A percentile compares a stretch with the other conserved stretches of the same genome.
phyloP scores from a whole-genome alignment of 305 asterid genomes.

The Caryopteris hybrid region DNA sequence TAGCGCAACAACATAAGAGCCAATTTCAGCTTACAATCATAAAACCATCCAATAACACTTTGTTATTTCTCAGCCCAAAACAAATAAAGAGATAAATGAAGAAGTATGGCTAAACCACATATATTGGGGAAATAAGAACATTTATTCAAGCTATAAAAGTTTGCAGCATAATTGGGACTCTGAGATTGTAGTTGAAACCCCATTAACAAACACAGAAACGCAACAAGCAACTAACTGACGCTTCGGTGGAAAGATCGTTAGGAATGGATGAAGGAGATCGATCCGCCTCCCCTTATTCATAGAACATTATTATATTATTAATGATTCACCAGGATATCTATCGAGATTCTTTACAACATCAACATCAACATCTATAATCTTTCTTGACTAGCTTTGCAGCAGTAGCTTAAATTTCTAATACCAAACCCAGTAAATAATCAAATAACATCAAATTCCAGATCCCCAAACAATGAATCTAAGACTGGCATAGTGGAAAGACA shows the following conservation, averaged over 20 bases:
- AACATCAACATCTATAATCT: neutral
- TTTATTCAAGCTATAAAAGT: neutral
- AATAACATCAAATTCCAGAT: constrained; percentile 9
- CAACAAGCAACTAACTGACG: too few relatives aligned
- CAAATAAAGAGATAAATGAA: too few relatives aligned
- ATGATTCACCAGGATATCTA: neutral
- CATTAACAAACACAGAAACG: neutral
- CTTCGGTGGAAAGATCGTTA: too few relatives aligned
- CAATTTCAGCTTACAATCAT: neutral
- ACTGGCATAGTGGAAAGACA: neutral
- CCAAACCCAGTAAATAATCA: neutral
- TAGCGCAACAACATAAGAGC: neutral
- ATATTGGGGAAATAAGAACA: neutral
- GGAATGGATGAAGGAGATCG: too few relatives aligned
- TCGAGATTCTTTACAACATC: neutral
- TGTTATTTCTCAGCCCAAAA: neutral
- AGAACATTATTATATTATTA: neutral
- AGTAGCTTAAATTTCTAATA: neutral
- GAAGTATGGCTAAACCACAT: too few relatives aligned
- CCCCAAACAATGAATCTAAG: neutral
- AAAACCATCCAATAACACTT: neutral
- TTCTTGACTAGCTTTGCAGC: neutral
- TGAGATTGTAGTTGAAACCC: neutral
- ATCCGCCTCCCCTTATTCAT: too few relatives aligned
- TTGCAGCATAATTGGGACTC: neutral